Evolutionary conservation across 1,139 yeast species (phyloP), one percentile per base, ranked within the genome.

Genomic region (Yamadazyma atmosphaerica): DNA sequence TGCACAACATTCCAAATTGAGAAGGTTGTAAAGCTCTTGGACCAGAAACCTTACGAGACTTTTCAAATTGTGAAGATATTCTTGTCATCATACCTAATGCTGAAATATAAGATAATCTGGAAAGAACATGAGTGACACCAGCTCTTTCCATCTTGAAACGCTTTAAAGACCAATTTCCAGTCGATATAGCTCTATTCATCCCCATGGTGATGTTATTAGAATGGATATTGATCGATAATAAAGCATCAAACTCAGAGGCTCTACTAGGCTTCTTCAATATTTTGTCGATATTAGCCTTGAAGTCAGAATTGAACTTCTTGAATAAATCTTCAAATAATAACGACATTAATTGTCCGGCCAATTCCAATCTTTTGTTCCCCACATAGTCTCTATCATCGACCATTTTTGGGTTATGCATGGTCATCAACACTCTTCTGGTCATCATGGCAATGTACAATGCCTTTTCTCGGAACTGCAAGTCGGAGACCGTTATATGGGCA

Each of bases 21-120:
- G 98, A 94, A 10, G 99, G 98, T 62, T 92, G 99, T 50, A 92
- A 75, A 15, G 99, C 98, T 77, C 99, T 86, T 32, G 99, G 99
- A 37, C 99, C 99, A 3, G 96, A 87, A 31, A 92, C 98, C 63
- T 92, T 92, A 69, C 99, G 77, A 2, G 98, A 89, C 61, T 92
- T 92, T 63, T 92, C 99, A 58, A 92, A 92, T 63, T 92, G 99
- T 7, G 98, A 90, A 3, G 97, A 88, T 41, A 92, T 94, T 72
- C 99, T 86, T 12, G 99, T 92, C 99, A 92, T 92, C 99, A 92
- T 92, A 54, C 99, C 99, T 46, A 92, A 71, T 0, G 98, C 99
- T 9, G 95, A 83, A 37, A 92, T 92, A 60, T 89, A 92, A 23
- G 96, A 86, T 42, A 92, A 71, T 57, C 99, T 76, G 42, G 95